Base-by-base conservation (phyloP, 768 basidiomycete genomes). In the Rossbeevera mucosa region DNA sequence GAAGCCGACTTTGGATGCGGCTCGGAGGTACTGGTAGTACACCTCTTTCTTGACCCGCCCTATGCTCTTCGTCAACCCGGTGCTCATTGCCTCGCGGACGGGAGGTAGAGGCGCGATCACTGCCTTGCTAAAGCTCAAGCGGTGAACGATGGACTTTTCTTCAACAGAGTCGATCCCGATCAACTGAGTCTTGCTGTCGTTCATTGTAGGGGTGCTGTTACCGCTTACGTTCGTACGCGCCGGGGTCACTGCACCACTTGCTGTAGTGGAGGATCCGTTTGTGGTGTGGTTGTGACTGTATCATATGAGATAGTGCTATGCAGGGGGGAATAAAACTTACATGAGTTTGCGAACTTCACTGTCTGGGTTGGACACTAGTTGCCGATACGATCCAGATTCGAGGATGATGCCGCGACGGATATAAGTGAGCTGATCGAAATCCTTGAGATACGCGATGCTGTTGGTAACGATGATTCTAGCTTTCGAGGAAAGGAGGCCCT, bases 401-500 rank as follows among this genome's bases (percentile, higher is more conserved):
- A 91, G 69, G 49, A 94, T 82, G 63, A 93, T 84, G 13, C 93
- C 93, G 21, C 84, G 81, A 18, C 90, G 85, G 33, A 96, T 70
- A 69, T 84, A 91, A 45, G 78, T 67, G 14, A 94, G 72, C 43
- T 84, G 76, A 61, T 94, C 88, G 48, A 91, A 89, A 50, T 89
- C 75, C 44, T 79, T 78, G 31, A 94, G 74, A 63, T 89, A 94
- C n/a, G 91, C 79, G 48, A 94, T 82, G 52, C 83, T 85, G 67
- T 95, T 94, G 38, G 92, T 95, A 46, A 93, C 89, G 4, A 94
- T 71, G 48, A 94, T 78, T 26, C 93, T 77, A 9, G 91, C 91
- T 68, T 94, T 94, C 14, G 81, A 79, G 7, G 87, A 80, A 29
- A 95, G 81, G 1, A 95, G 61, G 49, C 93, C 93, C 54, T 82